Evolutionary conservation across 2,329 filamentous ascomycete genomes (phyloP).

Genomic region (Metarhizium guizhouense): DNA sequence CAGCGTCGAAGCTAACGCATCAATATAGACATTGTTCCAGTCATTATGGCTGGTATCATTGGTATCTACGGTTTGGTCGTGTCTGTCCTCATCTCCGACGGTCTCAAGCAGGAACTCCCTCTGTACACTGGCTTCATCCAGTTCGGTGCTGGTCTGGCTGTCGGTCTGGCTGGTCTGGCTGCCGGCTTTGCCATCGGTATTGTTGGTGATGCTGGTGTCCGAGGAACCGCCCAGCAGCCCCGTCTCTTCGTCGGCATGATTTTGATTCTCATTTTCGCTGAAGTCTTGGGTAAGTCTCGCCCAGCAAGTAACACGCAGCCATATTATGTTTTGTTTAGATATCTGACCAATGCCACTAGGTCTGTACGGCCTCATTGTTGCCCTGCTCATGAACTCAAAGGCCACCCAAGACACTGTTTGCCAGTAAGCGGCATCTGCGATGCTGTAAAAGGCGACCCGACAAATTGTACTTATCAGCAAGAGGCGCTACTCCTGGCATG

Average conservation of each 20-base stretch:
- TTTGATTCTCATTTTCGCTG: slow-evolving; percentile 97
- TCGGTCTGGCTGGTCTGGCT: slow-evolving; percentile 75
- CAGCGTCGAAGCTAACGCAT: slow-evolving; percentile 11
- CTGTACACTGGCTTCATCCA: slow-evolving; percentile 82
- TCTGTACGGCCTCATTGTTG: slow-evolving; percentile 98
- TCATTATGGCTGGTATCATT: slow-evolving; percentile 99
- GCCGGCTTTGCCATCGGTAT: slow-evolving; percentile 84
- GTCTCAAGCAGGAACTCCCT: slow-evolving; percentile 60
- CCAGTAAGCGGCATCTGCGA: slow-evolving; percentile 23
- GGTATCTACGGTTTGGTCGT: slow-evolving; percentile 95
- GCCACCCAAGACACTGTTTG: slow-evolving; percentile 56
- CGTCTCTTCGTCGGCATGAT: slow-evolving; percentile 96
- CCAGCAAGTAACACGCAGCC: neutral
- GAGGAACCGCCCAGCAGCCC: slow-evolving; percentile 76
- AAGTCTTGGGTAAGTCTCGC: slow-evolving; percentile 71
- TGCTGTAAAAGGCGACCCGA: slow-evolving; percentile 19
- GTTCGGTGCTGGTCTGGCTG: slow-evolving; percentile 72
- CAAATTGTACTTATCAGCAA: slow-evolving; percentile 25
- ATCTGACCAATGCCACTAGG: slow-evolving; percentile 40
- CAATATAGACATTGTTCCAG: slow-evolving; percentile 82
- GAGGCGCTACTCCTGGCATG: slow-evolving; percentile 14
- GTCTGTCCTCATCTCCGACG: slow-evolving; percentile 77
- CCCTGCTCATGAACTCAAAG: slow-evolving; percentile 99
- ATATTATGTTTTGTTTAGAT: neutral
- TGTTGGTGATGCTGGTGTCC: slow-evolving; percentile 81